Percentiles rank a stretch among this genome's conserved stretches.
These are phyloP conservation scores for Lithohypha guttulata DNA, from an alignment of 2,329 filamentous ascomycete genomes.

Conservation along the genomic window DNA sequence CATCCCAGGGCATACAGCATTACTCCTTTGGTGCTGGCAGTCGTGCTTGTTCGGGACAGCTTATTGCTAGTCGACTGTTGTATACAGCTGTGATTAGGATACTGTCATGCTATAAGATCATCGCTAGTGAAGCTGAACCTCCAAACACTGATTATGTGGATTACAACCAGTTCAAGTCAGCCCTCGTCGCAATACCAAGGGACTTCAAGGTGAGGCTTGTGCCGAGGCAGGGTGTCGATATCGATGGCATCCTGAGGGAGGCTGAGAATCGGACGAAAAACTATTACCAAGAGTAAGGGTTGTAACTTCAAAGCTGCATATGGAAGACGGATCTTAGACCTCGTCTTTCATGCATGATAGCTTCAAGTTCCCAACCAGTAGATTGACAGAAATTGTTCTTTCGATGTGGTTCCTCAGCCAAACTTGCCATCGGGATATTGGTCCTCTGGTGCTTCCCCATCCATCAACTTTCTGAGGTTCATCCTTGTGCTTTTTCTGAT, in stretches of 20 bases:
- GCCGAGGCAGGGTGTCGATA: slow-evolving; percentile 32
- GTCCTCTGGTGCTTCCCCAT: background rate
- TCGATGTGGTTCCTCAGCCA: background rate
- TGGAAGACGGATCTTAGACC: no score
- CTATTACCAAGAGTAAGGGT: slow-evolving; percentile 41
- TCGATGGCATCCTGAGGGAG: slow-evolving; percentile 30
- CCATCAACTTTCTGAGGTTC: background rate
- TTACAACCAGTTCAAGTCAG: slow-evolving; percentile 50
- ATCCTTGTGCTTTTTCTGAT: background rate
- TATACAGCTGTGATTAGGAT: slow-evolving; percentile 45
- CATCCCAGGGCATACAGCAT: slow-evolving; percentile 40
- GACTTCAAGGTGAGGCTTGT: slow-evolving; percentile 49
- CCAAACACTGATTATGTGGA: slow-evolving; percentile 54
- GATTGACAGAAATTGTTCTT: background rate
- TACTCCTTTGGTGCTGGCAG: slow-evolving; percentile 48
- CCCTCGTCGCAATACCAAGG: slow-evolving; percentile 48
- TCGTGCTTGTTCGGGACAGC: slow-evolving; percentile 47
- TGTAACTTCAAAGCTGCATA: no score
- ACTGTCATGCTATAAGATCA: slow-evolving; percentile 43
- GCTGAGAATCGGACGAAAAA: slow-evolving; percentile 38
- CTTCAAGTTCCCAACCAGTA: no score
- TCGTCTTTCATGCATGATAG: no score
- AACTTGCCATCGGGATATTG: background rate
- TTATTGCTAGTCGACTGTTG: slow-evolving; percentile 47
- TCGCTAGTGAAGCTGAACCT: slow-evolving; percentile 38